phyloP scores from a whole-genome alignment of 768 basidiomycete genomes.

The Tephrocybe rancida region DNA sequence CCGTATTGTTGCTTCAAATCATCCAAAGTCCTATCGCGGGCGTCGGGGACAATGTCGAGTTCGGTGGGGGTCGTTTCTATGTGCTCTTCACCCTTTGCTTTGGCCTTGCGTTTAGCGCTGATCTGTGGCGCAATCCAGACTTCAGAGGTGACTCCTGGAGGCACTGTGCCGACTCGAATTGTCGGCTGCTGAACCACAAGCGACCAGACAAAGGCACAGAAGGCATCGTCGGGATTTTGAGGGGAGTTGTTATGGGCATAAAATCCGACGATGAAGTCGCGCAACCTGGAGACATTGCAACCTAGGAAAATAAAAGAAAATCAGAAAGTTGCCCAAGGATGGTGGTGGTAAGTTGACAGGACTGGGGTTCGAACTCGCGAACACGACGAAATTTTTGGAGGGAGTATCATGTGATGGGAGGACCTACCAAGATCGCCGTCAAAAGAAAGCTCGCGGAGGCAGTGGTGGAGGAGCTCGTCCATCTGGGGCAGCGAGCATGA shows the following conservation, averaged over 20 bases:
- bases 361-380: slow-evolving; percentile 48
- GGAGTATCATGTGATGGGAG: slow-evolving; percentile 32
- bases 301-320: slow-evolving; percentile 43
- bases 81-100: slow-evolving; percentile 53
- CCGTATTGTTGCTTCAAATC: slow-evolving; percentile 62
- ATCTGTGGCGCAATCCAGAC: slow-evolving; percentile 81
- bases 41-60: slow-evolving; percentile 58
- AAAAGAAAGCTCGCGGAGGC: slow-evolving; percentile 84
- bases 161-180: slow-evolving; percentile 73
- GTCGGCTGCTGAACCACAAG: slow-evolving; percentile 75
- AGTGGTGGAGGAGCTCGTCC: slow-evolving; percentile 86
- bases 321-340: slow-evolving; percentile 15
- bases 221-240: slow-evolving; percentile 71
- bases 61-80: slow-evolving; percentile 43
- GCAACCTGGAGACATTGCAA: slow-evolving; percentile 70
- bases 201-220: slow-evolving; percentile 83
- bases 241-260: slow-evolving; percentile 47
- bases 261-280: slow-evolving; percentile 70
- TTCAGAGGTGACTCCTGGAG: slow-evolving; percentile 58
- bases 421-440: slow-evolving; percentile 88
- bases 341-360: slow-evolving; percentile 22
- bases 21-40: slow-evolving; percentile 53
- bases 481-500: slow-evolving; percentile 36
- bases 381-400: slow-evolving; percentile 14
- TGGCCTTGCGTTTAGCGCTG: slow-evolving; percentile 67